phyloP scores from a whole-genome alignment of 1,139 yeast genomes.

The Suhomyces bolitotheri region DNA sequence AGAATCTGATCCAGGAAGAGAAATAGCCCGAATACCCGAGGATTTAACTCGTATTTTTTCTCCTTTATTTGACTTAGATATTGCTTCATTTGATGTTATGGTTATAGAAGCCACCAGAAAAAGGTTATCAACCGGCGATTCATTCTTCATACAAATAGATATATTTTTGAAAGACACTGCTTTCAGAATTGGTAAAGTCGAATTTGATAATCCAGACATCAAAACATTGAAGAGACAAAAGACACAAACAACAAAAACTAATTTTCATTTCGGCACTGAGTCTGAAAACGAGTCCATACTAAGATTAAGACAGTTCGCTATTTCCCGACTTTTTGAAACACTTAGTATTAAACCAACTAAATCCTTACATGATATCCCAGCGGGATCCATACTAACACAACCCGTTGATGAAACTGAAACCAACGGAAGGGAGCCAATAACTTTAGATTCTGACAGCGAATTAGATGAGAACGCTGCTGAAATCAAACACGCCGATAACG shows the following conservation, averaged over 20 bases:
- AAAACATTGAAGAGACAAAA: slow-evolving; percentile 15
- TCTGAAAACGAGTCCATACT: slow-evolving; percentile 54
- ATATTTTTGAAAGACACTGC: slow-evolving; percentile 56
- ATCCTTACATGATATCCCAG: slow-evolving; percentile 8
- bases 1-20: slow-evolving; percentile 39
- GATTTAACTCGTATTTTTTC: slow-evolving; percentile 67
- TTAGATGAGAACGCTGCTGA: slow-evolving; percentile 18
- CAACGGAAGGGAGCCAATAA: slow-evolving; percentile 10
- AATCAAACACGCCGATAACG: slow-evolving; percentile 38
- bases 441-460: slow-evolving; percentile 14
- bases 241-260: slow-evolving; percentile 15
- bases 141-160: slow-evolving; percentile 62
- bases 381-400: slow-evolving; percentile 1
- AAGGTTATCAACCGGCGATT: slow-evolving; percentile 70
- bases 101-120: slow-evolving; percentile 59
- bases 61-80: slow-evolving; percentile 60
- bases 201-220: slow-evolving; percentile 9
- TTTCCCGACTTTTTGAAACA: slow-evolving; percentile 56
- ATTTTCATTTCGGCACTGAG: slow-evolving; percentile 41
- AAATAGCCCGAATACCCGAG: slow-evolving; percentile 77
- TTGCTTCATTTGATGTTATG: slow-evolving; percentile 57
- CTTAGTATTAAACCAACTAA: slow-evolving; percentile 26
- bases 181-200: slow-evolving; percentile 30
- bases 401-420: neutral
- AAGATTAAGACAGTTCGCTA: slow-evolving; percentile 57